phyloP scores from a whole-genome alignment of 2,329 filamentous ascomycete genomes.

The Grosmannia serpens region DNA sequence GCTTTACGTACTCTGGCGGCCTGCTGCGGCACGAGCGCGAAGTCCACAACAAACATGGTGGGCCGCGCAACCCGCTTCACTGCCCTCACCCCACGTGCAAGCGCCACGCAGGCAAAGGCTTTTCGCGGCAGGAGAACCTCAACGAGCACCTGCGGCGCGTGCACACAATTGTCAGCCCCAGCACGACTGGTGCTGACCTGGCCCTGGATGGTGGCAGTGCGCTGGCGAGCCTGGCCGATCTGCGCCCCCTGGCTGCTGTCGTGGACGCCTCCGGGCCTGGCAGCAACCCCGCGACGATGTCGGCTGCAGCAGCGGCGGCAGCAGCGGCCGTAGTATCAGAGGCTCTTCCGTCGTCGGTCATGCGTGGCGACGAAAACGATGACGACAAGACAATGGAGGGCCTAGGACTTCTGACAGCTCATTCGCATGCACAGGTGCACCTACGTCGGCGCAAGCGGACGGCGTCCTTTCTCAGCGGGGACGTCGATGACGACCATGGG shows the following conservation, averaged over 20 bases:
- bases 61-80: slow-evolving; percentile 75
- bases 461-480: slow-evolving; percentile 7
- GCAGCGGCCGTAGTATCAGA: background rate
- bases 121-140: slow-evolving; percentile 86
- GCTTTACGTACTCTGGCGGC: slow-evolving; percentile 91
- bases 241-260: slow-evolving; percentile 5
- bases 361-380: background rate
- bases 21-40: slow-evolving; percentile 84
- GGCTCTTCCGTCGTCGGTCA: background rate
- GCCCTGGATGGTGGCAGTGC: background rate
- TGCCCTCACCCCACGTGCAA: slow-evolving; percentile 85
- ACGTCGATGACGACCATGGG: slow-evolving; percentile 24
- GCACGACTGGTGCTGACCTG: background rate
- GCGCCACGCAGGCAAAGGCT: slow-evolving; percentile 75
- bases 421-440: background rate
- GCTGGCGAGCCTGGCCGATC: background rate
- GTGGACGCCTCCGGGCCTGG: background rate
- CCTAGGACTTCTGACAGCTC: slow-evolving; percentile 3
- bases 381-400: slow-evolving; percentile 2
- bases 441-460: slow-evolving; percentile 4
- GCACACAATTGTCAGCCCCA: slow-evolving; percentile 40
- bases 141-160: slow-evolving; percentile 87
- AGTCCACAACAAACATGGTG: slow-evolving; percentile 83
- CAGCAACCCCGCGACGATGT: background rate
- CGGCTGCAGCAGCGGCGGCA: background rate